These are phyloP conservation scores for Calonectria henricotiae DNA, from an alignment of 2,329 filamentous ascomycete genomes.

Conservation along the genomic window DNA sequence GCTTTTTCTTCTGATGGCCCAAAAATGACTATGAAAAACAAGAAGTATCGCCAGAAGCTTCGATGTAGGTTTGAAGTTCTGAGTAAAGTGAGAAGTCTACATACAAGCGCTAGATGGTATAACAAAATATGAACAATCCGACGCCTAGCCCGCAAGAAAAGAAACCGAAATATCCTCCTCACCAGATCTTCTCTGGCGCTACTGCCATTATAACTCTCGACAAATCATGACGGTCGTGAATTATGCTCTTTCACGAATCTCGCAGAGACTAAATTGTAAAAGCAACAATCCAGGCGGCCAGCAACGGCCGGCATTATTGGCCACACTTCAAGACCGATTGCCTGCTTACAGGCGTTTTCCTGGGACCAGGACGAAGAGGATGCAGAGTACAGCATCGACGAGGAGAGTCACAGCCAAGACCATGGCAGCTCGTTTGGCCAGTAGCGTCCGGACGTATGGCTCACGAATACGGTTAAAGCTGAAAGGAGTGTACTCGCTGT, in stretches of 20 bases:
- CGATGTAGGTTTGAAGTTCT: slow-evolving; percentile 40
- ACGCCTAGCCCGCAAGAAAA: slow-evolving; percentile 49
- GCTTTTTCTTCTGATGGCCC: slow-evolving; percentile 33
- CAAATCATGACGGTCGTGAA: slow-evolving; percentile 54
- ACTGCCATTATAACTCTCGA: slow-evolving; percentile 46
- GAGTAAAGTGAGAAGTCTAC: slow-evolving; percentile 48
- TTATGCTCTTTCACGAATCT: slow-evolving; percentile 41
- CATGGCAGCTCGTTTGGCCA: slow-evolving; percentile 87
- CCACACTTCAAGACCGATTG: slow-evolving; percentile 30
- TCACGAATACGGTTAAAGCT: slow-evolving; percentile 91
- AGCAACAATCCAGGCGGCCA: slow-evolving; percentile 42
- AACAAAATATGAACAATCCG: slow-evolving; percentile 46
- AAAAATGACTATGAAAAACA: slow-evolving; percentile 40
- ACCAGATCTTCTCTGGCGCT: slow-evolving; percentile 38
- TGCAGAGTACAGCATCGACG: slow-evolving; percentile 85
- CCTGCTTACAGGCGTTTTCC: slow-evolving; percentile 80
- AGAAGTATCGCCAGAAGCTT: slow-evolving; percentile 47
- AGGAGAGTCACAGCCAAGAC: slow-evolving; percentile 83
- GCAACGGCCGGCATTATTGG: slow-evolving; percentile 50
- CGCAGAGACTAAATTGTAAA: slow-evolving; percentile 40
- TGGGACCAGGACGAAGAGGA: slow-evolving; percentile 95
- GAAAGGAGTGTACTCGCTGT: slow-evolving; percentile 97
- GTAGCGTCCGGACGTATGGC: slow-evolving; percentile 89
- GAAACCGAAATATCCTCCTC: slow-evolving; percentile 30
- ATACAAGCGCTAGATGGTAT: slow-evolving; percentile 50